Base-by-base conservation (phyloP, 495 filamentous ascomycete species). In the Oidiodendron maius region DNA sequence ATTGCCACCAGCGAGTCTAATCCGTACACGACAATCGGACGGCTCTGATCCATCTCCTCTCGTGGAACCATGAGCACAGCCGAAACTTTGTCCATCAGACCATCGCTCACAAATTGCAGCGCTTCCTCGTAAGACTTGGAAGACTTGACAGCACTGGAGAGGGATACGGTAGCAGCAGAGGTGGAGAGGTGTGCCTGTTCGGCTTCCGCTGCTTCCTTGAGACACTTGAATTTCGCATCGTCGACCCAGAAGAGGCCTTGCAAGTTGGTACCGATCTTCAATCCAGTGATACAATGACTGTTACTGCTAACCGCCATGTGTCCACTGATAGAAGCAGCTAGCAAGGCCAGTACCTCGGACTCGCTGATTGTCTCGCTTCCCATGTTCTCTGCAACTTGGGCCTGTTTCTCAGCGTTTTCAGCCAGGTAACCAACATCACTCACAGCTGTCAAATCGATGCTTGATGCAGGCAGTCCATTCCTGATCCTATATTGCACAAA, bases 1-100 rank as follows among this genome's bases (percentile, higher is more conserved):
- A 82, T 71, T 3, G 78, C 79, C 24, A 77, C 61, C 13, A 83
- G 60, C 0, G 70, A 76, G 49, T 83, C 79, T 0, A 81, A 59
- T 15, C 69, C 72, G 60, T 74, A 80, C 35, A 64, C 62, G 4
- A 65, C 63, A 34, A 79, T 58, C 17, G 74, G 64, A 30, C 68
- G 60, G n/a, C 59, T 64, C 12, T 69, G 46, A 52, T 76, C 68
- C 15, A 80, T 62, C 30, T 80, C 71, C 40, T 78, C 75, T 9
- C 63, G 30, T 17, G 71, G 68, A 52, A 78, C 60, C 64, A 76
- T 70, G 39, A 78, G 59, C 38, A 77, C 65, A n/a, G 64, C 67
- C 2, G 65, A 56, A 17, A 77, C 64, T 58, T 72, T 75, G 53
- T 69, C 63, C 35, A 70, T 61, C 1, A 77, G 53, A 1, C 64